Evolutionary conservation across 768 basidiomycete genomes (phyloP), one percentile per base, ranked within the genome.

Genomic region (Leccinellum albellum): DNA sequence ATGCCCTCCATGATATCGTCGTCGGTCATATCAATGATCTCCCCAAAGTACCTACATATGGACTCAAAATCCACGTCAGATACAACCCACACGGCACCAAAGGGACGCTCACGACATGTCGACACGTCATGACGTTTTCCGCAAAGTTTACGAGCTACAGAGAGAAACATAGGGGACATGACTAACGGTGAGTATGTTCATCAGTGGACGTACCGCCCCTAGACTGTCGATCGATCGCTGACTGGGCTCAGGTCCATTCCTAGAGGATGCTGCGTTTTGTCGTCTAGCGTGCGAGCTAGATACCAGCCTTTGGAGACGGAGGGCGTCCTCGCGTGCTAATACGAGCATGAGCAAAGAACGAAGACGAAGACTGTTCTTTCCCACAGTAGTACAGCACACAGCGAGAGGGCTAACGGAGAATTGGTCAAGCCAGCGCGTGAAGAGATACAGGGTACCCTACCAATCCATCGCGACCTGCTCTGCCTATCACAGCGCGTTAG

Each of bases 1-100:
- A 88, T 84, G 4, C 65, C 64, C 54, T 77, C 78, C 51, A 79
- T 68, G 12, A 76, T 56, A 7, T 74, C 75, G 9, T 74, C 61
- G 60, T 87, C 77, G 12, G 65, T 69, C 7, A 72, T 63, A 59
- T 88, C 78, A 35, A 91, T 81, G 0, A 64, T 59, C 70, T 93
- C 91, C 1, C 88, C 91, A 61, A 94, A 93, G 67, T 89, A 91
- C 47, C 82, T 83, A 65, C 91, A 92, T 56, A 93, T 86, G 2
- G 79, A 76, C 88, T 92, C 51, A 47, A 10, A 9, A 45, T 5
- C 15, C 13, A 20, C 3, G 23, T 55, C 32, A 59, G 47, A 15
- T 28, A 3, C 4, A 5, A 21, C 1, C 20, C 37, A 24, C 1
- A 13, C 31, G 33, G 21, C 8, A 13, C 6, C 4, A 1, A 45